These are phyloP conservation scores for Boletus pseudo-olivaceus DNA, from an alignment of 768 basidiomycete species.

Conservation along the genomic window DNA sequence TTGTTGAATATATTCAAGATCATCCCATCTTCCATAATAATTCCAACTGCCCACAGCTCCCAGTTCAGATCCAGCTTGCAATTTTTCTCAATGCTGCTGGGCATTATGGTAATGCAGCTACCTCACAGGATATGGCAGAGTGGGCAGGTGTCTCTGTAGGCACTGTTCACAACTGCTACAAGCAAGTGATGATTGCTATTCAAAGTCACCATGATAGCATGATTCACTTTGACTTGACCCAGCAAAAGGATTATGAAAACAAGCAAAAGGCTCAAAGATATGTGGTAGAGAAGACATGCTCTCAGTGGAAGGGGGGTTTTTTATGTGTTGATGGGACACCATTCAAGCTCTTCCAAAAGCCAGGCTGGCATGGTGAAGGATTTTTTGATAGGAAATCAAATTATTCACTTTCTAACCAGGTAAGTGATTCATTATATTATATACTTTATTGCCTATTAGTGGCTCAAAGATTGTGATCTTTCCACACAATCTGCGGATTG, in stretches of 20 bases:
- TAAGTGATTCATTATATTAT: conserved; percentile 1
- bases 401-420: conserved; percentile 12
- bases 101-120: not conserved
- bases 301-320: not conserved
- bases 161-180: not conserved
- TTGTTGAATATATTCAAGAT: no score
- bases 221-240: no score
- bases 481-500: conserved; percentile 12
- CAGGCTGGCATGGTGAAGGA: conserved; percentile 14
- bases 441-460: not conserved
- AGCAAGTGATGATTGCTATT: no score
- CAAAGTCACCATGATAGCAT: not conserved
- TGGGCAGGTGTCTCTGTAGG: not conserved
- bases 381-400: conserved; percentile 13
- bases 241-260: no score
- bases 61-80: no score
- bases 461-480: conserved; percentile 3
- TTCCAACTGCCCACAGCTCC: no score
- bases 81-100: no score
- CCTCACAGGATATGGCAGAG: not conserved
- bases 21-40: no score
- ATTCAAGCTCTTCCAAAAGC: conserved; percentile 5
- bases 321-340: not conserved
- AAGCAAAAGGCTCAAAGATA: no score
- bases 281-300: no score